Evolutionary conservation across 192 early-diverging fungal species (phyloP).

Genomic region (Umbelopsis sp.): DNA sequence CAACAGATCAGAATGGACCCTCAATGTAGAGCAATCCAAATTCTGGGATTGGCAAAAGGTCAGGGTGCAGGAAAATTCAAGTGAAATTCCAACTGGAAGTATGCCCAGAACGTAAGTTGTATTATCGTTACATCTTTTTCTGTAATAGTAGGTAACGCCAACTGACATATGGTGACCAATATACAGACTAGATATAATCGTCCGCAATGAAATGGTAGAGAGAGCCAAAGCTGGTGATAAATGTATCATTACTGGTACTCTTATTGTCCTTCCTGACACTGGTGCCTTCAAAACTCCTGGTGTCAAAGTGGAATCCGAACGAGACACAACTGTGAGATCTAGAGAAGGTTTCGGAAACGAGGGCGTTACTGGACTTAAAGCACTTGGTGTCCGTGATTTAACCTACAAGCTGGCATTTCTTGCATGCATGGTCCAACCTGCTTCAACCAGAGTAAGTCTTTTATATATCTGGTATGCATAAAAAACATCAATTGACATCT

Average conservation of each 20-base stretch:
- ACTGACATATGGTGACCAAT: not conserved
- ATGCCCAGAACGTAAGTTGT: slow-evolving; percentile 90
- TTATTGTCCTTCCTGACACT: slow-evolving; percentile 93
- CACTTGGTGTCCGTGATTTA: slow-evolving; percentile 88
- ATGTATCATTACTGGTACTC: slow-evolving; percentile 82
- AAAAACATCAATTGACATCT: slow-evolving; percentile 16
- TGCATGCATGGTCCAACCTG: slow-evolving; percentile 75
- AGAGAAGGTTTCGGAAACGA: slow-evolving; percentile 67
- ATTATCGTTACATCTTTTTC: not conserved
- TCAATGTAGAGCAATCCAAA: slow-evolving; percentile 80
- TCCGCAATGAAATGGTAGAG: slow-evolving; percentile 93
- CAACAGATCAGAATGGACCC: slow-evolving; percentile 78
- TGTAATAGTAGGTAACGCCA: not conserved
- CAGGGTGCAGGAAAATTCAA: slow-evolving; percentile 92
- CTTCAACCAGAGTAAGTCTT: slow-evolving; percentile 43
- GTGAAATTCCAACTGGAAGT: slow-evolving; percentile 94
- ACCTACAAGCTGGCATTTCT: slow-evolving; percentile 94
- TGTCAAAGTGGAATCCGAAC: slow-evolving; percentile 56
- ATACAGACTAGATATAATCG: slow-evolving; percentile 86
- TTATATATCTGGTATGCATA: not conserved
- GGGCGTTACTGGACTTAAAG: slow-evolving; percentile 84
- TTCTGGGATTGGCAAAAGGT: slow-evolving; percentile 99
- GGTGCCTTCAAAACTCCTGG: slow-evolving; percentile 78
- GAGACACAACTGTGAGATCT: slow-evolving; percentile 49
- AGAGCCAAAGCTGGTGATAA: slow-evolving; percentile 95